Evolutionary conservation across 1,284 basidiomycete genomes (phyloP).

Genomic region (Clitocybe nebularis): DNA sequence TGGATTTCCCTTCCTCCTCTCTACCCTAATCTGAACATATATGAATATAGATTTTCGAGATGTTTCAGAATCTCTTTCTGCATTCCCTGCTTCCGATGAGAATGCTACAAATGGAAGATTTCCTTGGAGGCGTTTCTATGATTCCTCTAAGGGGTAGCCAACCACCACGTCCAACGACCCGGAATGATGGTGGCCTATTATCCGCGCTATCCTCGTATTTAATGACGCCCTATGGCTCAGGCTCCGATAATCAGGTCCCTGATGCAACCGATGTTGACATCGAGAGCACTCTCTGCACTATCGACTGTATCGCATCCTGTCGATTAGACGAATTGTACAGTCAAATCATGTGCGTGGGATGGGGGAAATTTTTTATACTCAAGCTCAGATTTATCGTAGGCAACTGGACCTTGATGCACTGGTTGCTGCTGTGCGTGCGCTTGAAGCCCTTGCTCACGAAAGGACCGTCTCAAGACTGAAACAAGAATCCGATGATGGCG

Average conservation of each 20-base stretch:
- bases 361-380: not conserved
- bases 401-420: slow-evolving; percentile 76
- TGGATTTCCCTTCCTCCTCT: too few species aligned
- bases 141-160: slow-evolving; percentile 83
- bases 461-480: slow-evolving; percentile 74
- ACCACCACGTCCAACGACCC: slow-evolving; percentile 59
- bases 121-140: slow-evolving; percentile 83
- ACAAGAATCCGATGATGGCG: slow-evolving; percentile 61
- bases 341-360: slow-evolving; percentile 75
- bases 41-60: slow-evolving; percentile 82
- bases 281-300: slow-evolving; percentile 91
- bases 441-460: slow-evolving; percentile 89
- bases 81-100: slow-evolving; percentile 85
- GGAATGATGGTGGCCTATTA: slow-evolving; percentile 86
- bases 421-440: slow-evolving; percentile 76
- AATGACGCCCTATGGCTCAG: slow-evolving; percentile 86
- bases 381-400: slow-evolving; percentile 37
- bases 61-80: slow-evolving; percentile 95
- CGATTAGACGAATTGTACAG: slow-evolving; percentile 91
- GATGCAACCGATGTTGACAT: slow-evolving; percentile 86
- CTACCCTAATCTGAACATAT: slow-evolving; percentile 1
- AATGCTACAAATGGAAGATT: slow-evolving; percentile 97
- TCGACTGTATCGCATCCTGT: slow-evolving; percentile 94
- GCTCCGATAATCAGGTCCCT: slow-evolving; percentile 69
- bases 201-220: slow-evolving; percentile 96